phyloP scores from a whole-genome alignment of 2,329 filamentous ascomycete genomes.

The Metarhizium rileyi region DNA sequence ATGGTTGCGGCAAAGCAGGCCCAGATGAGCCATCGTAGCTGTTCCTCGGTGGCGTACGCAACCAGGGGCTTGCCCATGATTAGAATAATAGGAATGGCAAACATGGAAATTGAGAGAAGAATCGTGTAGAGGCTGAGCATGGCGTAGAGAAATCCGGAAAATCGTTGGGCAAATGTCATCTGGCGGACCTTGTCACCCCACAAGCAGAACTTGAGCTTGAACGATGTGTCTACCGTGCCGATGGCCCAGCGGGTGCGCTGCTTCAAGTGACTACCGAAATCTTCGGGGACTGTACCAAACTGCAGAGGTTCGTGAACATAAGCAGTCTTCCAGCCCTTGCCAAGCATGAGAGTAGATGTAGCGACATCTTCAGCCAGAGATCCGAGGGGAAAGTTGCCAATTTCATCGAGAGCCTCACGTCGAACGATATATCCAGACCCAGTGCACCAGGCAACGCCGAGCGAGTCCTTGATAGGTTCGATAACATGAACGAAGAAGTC shows the following conservation, averaged over 20 bases:
- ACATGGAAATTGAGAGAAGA: conserved; percentile 42
- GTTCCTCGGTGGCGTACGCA: conserved; percentile 39
- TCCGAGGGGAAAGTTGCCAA: conserved; percentile 51
- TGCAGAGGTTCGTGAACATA: conserved; percentile 51
- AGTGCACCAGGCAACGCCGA: conserved; percentile 52
- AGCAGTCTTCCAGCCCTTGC: conserved; percentile 51
- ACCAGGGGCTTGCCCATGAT: conserved; percentile 47
- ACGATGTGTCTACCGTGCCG: conserved; percentile 46
- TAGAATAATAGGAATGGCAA: conserved; percentile 50
- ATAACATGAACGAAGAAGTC: conserved; percentile 48
- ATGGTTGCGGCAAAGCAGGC: conserved; percentile 42
- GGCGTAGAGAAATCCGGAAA: conserved; percentile 49
- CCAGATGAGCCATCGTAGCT: conserved; percentile 50
- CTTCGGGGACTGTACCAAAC: conserved; percentile 49
- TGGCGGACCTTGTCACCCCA: conserved; percentile 41
- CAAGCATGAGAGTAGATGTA: conserved; percentile 48
- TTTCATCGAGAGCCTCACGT: conserved; percentile 48
- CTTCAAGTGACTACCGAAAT: conserved; percentile 44
- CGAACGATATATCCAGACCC: conserved; percentile 53
- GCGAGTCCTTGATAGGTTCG: conserved; percentile 39
- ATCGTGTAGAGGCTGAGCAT: conserved; percentile 47
- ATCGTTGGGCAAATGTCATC: conserved; percentile 47
- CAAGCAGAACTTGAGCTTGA: conserved; percentile 51
- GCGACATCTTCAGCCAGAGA: conserved; percentile 52
- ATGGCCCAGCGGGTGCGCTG: conserved; percentile 48